A percentile compares a stretch with the other conserved stretches of the same genome.
Evolutionary conservation across 2,329 filamentous ascomycete species (phyloP).

Genomic region (Penicillium griseofulvum): DNA sequence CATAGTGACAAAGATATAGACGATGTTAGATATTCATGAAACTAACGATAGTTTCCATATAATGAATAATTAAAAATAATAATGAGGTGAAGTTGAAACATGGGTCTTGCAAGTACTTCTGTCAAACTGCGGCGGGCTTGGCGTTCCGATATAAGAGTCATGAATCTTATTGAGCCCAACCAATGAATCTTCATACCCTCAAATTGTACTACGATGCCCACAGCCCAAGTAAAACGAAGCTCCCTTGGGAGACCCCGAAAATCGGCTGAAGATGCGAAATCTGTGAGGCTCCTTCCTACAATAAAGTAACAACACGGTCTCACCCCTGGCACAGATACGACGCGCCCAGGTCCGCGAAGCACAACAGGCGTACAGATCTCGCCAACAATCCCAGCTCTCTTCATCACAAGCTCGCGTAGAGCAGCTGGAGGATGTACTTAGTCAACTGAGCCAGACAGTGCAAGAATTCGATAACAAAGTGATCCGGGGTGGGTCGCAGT

Average conservation of each 20-base stretch:
- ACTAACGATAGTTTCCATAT: neutral
- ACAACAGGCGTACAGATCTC: slow-evolving; percentile 15
- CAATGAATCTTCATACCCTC: neutral
- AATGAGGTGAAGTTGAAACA: neutral
- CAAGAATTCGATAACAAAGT: slow-evolving; percentile 5
- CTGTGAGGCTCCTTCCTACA: neutral
- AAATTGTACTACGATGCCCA: neutral
- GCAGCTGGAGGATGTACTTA: slow-evolving; percentile 9
- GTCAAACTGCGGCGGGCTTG: neutral
- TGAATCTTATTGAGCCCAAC: neutral
- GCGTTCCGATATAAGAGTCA: neutral
- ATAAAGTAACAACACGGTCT: neutral
- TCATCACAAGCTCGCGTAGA: slow-evolving; percentile 10
- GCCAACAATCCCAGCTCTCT: slow-evolving; percentile 11
- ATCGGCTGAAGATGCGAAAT: neutral
- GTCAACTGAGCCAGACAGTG: slow-evolving; percentile 4
- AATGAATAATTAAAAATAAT: too few relatives aligned
- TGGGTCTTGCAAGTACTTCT: neutral
- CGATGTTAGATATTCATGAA: too few relatives aligned
- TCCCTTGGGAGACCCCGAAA: slow-evolving; percentile 1
- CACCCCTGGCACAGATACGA: neutral
- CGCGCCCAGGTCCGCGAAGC: slow-evolving; percentile 14
- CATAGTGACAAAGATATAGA: neutral
- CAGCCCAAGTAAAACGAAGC: neutral
- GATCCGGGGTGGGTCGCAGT: neutral